A percentile compares a stretch with the other conserved stretches of the same genome.
phyloP scores from a whole-genome alignment of 208 protist genomes.

The Angomonas desouzai region DNA sequence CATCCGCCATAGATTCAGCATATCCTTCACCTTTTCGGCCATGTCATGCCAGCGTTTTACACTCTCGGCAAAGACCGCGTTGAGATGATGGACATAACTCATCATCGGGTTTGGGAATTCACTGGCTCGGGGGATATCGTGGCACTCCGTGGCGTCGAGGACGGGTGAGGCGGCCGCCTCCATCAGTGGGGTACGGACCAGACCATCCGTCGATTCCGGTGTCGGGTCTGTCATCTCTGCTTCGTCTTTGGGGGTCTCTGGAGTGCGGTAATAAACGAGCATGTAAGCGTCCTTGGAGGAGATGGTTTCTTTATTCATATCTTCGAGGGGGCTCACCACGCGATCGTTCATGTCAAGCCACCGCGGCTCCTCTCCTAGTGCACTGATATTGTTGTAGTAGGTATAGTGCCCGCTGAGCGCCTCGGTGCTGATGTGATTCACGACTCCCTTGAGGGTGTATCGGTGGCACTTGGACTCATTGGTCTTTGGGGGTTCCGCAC shows the following conservation, averaged over 20 bases:
- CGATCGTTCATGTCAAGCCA: constrained; percentile 79
- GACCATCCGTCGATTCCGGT: no score
- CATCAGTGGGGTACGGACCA: no score
- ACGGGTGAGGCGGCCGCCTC: no score
- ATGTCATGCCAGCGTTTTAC: constrained; percentile 21
- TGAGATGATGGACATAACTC: constrained; percentile 39
- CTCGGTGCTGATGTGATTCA: constrained; percentile 67
- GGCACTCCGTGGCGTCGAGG: background rate
- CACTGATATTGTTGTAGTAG: constrained; percentile 33
- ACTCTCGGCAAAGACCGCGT: constrained; percentile 19
- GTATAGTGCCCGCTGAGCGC: constrained; percentile 81
- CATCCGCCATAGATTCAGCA: constrained; percentile 29
- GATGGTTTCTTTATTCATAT: constrained; percentile 33
- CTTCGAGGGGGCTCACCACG: constrained; percentile 39
- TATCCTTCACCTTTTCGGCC: constrained; percentile 10
- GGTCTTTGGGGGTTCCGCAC: background rate
- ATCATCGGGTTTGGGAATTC: constrained; percentile 45
- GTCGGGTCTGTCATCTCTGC: background rate
- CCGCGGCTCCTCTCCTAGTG: background rate
- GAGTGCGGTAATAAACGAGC: constrained; percentile 56
- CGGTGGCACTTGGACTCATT: constrained; percentile 5
- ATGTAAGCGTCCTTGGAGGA: constrained; percentile 64
- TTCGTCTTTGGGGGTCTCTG: background rate
- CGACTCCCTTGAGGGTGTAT: constrained; percentile 66
- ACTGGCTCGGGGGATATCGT: constrained; percentile 14